Conservation (phyloP, 1,139 yeast species). For the Lodderomyces parapsilosis region DNA sequence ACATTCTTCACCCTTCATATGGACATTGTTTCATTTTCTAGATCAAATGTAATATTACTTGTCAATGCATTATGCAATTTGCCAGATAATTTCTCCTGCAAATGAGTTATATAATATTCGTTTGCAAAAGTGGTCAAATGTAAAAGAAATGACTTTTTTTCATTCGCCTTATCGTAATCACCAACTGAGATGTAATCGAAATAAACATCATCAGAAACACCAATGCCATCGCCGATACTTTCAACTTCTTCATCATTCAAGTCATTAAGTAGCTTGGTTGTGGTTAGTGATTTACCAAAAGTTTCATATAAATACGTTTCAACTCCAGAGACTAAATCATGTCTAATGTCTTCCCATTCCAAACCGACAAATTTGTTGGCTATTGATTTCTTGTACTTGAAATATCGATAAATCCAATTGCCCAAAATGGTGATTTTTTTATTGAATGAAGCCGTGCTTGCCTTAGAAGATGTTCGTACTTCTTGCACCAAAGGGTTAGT, state of each 20-base stretch:
- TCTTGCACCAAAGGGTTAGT: conserved; percentile 32
- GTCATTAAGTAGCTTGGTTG: neutral
- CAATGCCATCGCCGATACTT: neutral
- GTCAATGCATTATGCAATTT: neutral
- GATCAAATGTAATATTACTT: conserved; percentile 23
- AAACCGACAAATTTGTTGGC: conserved; percentile 40
- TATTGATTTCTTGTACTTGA: conserved; percentile 40
- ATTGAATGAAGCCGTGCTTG: conserved; percentile 30
- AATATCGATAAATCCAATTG: conserved; percentile 36
- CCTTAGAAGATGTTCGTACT: conserved; percentile 29
- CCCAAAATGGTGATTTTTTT: conserved; percentile 27
- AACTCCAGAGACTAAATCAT: conserved; percentile 38
- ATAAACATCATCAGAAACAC: conserved; percentile 10
- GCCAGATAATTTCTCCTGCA: conserved; percentile 11
- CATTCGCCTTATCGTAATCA: conserved; percentile 36
- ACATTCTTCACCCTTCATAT: neutral
- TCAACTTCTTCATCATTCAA: conserved; percentile 1
- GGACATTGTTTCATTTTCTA: conserved; percentile 21
- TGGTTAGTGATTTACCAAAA: conserved; percentile 27
- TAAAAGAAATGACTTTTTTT: conserved; percentile 28
- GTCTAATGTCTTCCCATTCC: conserved; percentile 48
- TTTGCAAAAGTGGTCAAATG: conserved; percentile 28
- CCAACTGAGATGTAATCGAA: conserved; percentile 29
- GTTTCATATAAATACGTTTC: conserved; percentile 36
- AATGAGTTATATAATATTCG: conserved; percentile 22